Percentiles rank a stretch among this genome's conserved stretches.
These are phyloP conservation scores for Amborella trichopoda DNA, from an alignment of 164 flowering plant species.

Conservation along the genomic window DNA sequence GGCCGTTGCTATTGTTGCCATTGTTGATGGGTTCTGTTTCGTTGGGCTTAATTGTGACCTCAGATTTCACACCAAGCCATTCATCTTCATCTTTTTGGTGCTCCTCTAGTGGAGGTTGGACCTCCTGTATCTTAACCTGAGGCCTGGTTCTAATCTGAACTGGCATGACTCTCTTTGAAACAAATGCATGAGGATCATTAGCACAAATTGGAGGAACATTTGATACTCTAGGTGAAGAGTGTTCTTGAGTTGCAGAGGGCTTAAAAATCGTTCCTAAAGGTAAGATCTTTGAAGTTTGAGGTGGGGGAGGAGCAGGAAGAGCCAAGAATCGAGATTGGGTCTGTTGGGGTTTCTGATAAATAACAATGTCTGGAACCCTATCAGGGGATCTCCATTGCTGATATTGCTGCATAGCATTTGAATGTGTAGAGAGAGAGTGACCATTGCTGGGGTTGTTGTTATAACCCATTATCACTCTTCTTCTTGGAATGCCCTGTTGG, in stretches of 20 bases:
- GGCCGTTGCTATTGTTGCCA: conserved; percentile 2
- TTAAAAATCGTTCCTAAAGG: conserved; percentile 11
- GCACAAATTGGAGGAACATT: too few species aligned
- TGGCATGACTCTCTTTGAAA: background rate
- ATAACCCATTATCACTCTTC: conserved; percentile 16
- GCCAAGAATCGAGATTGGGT: conserved; percentile 14
- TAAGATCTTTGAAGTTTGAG: conserved; percentile 24
- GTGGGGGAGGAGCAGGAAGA: conserved; percentile 23
- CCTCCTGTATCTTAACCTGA: conserved; percentile 11
- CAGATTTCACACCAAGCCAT: conserved; percentile 15
- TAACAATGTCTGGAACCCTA: conserved; percentile 16
- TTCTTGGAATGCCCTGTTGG: conserved; percentile 16
- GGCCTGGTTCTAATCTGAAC: conserved; percentile 12
- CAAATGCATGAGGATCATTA: background rate
- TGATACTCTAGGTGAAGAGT: conserved; percentile 1
- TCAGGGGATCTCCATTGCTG: conserved; percentile 20
- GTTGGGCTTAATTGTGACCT: conserved; percentile 4
- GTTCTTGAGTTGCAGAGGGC: conserved; percentile 1
- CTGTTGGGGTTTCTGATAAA: conserved; percentile 13
- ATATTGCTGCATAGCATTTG: conserved; percentile 3
- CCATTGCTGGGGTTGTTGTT: conserved; percentile 3
- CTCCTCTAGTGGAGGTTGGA: conserved; percentile 16
- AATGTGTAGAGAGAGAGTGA: conserved; percentile 5
- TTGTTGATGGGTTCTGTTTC: conserved; percentile 7
- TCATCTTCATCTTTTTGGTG: conserved; percentile 24